Percentiles rank a stretch among this genome's conserved stretches.
Conservation (phyloP, 192 early-diverging fungal genomes). For the Rhizoclosmatium globosum region DNA sequence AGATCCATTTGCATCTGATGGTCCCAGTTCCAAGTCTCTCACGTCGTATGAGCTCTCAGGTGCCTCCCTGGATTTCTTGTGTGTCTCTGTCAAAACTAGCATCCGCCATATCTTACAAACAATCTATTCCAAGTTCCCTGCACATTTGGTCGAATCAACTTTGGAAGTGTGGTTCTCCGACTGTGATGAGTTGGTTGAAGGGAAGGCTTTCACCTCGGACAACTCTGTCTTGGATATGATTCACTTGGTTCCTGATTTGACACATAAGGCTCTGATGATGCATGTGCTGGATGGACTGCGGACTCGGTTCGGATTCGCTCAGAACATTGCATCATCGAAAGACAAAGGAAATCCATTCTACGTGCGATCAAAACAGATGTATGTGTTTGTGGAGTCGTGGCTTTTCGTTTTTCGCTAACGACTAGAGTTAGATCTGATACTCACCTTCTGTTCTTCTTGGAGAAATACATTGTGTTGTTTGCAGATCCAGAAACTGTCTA, state of each 20-base stretch:
- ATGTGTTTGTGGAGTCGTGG: not conserved
- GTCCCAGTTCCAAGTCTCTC: not conserved
- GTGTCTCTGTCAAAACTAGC: conserved; percentile 51
- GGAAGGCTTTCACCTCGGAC: not conserved
- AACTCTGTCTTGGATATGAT: conserved; percentile 37
- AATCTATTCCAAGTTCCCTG: conserved; percentile 59
- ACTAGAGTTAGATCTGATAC: conserved; percentile 64
- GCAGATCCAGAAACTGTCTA: conserved; percentile 55
- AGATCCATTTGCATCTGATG: conserved; percentile 5
- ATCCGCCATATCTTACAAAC: conserved; percentile 62
- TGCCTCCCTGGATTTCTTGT: conserved; percentile 52
- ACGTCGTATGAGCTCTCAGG: not conserved
- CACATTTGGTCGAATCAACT: conserved; percentile 68
- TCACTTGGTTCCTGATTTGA: conserved; percentile 32
- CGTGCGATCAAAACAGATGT: conserved; percentile 60
- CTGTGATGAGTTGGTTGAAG: conserved; percentile 6
- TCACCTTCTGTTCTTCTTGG: conserved; percentile 68
- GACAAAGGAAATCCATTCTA: conserved; percentile 46
- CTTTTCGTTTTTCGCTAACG: conserved; percentile 1
- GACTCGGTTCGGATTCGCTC: conserved; percentile 24
- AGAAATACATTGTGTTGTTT: conserved; percentile 64
- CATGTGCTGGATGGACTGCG: conserved; percentile 41
- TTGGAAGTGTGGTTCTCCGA: conserved; percentile 71
- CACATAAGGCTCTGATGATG: conserved; percentile 6
- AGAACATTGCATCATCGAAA: conserved; percentile 16